A percentile compares a stretch with the other conserved stretches of the same genome.
phyloP scores from a whole-genome alignment of 768 basidiomycete genomes.

The Boletellus emodensis region DNA sequence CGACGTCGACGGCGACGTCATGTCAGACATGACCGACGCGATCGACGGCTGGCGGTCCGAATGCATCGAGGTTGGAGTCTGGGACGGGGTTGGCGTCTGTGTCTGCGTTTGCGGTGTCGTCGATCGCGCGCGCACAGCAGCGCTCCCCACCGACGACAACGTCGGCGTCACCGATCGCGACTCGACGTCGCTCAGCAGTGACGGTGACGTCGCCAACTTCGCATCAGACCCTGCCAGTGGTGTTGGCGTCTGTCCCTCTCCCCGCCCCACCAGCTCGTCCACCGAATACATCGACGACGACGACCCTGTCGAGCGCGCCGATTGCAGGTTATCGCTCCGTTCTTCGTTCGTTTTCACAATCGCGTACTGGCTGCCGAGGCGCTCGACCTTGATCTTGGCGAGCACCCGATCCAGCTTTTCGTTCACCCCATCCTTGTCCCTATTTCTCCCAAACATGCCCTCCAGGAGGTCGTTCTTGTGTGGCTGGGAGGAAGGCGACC shows the following conservation, averaged over 20 bases:
- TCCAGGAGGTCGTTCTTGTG: conserved; percentile 60
- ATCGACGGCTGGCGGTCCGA: conserved; percentile 63
- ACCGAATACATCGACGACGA: conserved; percentile 58
- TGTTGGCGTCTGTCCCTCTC: conserved; percentile 30
- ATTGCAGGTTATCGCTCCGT: conserved; percentile 23
- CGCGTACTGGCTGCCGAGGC: conserved; percentile 34
- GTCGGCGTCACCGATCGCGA: conserved; percentile 31
- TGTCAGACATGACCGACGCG: conserved; percentile 68
- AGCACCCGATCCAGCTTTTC: conserved; percentile 74
- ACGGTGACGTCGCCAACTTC: conserved; percentile 23
- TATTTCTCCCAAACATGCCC: conserved; percentile 55
- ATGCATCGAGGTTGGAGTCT: conserved; percentile 11
- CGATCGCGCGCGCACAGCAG: conserved; percentile 20
- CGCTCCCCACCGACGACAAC: conserved; percentile 4
- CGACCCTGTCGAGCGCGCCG: conserved; percentile 25
- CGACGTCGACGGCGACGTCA: conserved; percentile 35
- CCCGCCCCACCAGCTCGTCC: conserved; percentile 31
- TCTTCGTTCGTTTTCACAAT: conserved; percentile 6
- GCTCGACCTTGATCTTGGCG: conserved; percentile 68
- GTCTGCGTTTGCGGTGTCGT: conserved; percentile 21
- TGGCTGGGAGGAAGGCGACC: conserved; percentile 20
- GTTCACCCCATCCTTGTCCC: conserved; percentile 56
- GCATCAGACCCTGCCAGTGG: conserved; percentile 14
- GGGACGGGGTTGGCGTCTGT: conserved; percentile 24
- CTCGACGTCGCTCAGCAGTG: conserved; percentile 10